phyloP scores from a whole-genome alignment of 2,329 filamentous ascomycete species.

The Beauveria scarabaeidicola region DNA sequence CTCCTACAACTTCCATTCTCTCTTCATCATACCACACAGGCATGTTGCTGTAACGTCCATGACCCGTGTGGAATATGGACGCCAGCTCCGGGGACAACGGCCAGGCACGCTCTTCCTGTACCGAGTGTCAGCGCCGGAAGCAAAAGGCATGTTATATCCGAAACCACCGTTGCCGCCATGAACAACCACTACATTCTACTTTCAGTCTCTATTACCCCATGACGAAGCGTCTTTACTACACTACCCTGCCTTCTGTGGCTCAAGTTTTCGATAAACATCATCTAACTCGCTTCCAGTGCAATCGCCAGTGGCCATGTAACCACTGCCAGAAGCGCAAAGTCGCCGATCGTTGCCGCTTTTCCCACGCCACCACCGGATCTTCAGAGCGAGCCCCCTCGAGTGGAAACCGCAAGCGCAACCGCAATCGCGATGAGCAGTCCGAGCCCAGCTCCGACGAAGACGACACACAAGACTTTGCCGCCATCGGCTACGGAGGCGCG shows the following conservation, averaged over 20 bases:
- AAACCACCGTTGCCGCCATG: not conserved
- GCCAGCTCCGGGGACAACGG: constrained; percentile 11
- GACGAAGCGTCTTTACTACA: not conserved
- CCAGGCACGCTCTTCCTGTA: constrained; percentile 29
- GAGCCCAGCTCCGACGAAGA: constrained; percentile 18
- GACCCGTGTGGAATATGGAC: constrained; percentile 6
- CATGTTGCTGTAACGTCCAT: not conserved
- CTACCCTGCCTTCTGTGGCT: not conserved
- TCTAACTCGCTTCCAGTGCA: constrained; percentile 23
- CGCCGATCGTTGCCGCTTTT: constrained; percentile 28
- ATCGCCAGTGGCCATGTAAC: constrained; percentile 31
- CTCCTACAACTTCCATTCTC: not conserved
- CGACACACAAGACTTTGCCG: constrained; percentile 23
- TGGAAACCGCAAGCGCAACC: constrained; percentile 9
- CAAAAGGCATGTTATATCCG: constrained; percentile 25
- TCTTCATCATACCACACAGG: not conserved
- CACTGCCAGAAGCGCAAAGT: constrained; percentile 33
- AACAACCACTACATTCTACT: not conserved
- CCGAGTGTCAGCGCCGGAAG: constrained; percentile 33
- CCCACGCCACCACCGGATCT: constrained; percentile 14
- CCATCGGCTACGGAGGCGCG: constrained; percentile 27
- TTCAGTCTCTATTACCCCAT: not conserved
- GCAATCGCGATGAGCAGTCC: constrained; percentile 9
- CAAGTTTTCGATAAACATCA: not conserved
- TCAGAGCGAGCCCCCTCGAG: constrained; percentile 16